Percentiles rank a stretch among this genome's conserved stretches.
Evolutionary conservation across 352 stramenopile genomes (phyloP).

Genomic region (Pythium chondricola): DNA sequence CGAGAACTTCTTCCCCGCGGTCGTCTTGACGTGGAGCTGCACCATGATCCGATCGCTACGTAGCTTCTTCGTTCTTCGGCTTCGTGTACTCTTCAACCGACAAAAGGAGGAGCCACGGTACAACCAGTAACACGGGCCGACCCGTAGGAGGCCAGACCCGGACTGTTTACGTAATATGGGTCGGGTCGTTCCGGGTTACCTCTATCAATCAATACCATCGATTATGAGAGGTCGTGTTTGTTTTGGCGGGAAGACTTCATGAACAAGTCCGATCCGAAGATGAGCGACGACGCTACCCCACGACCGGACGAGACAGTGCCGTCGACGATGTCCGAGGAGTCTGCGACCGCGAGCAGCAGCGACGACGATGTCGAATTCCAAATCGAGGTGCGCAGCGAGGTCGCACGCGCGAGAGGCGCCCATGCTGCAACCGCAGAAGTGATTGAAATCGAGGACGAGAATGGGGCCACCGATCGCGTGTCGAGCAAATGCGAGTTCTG

Average conservation of each 20-base stretch:
- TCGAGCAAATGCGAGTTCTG: slow-evolving; percentile 14
- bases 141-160: too few relatives aligned
- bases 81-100: slow-evolving; percentile 11
- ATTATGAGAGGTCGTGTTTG: too few relatives aligned
- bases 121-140: too few relatives aligned
- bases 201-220: too few relatives aligned
- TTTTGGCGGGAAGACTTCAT: too few relatives aligned
- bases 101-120: slow-evolving; percentile 1
- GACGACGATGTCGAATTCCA: slow-evolving; percentile 11
- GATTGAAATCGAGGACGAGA: slow-evolving; percentile 6
- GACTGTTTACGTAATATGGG: too few relatives aligned
- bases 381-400: slow-evolving; percentile 1
- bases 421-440: neutral
- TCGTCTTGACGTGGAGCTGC: slow-evolving; percentile 80
- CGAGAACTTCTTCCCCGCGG: slow-evolving; percentile 69
- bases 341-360: slow-evolving; percentile 1
- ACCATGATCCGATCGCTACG: slow-evolving; percentile 34
- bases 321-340: slow-evolving; percentile 7
- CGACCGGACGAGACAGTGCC: neutral
- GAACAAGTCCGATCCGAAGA: too few relatives aligned
- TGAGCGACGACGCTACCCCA: too few relatives aligned
- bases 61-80: slow-evolving; percentile 5
- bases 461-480: slow-evolving; percentile 2
- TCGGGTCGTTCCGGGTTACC: too few relatives aligned
- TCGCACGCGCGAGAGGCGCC: neutral